Evolutionary conservation across 192 early-diverging fungal genomes (phyloP).

Genomic region (Glomus cerebriforme): DNA sequence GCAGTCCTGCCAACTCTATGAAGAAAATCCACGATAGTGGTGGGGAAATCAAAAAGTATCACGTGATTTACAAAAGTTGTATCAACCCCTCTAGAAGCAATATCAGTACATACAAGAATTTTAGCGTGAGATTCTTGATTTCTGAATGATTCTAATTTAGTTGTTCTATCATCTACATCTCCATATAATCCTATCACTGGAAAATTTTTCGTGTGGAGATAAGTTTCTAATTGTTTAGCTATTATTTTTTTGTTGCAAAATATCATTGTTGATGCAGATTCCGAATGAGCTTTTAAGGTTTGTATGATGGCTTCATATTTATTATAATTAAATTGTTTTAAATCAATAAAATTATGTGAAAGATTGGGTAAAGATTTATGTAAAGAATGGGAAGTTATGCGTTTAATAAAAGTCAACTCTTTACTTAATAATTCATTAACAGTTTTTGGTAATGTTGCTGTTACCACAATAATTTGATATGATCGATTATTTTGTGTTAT

Average conservation of each 20-base stretch:
- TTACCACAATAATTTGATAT: slow-evolving; percentile 64
- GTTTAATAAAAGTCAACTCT: slow-evolving; percentile 58
- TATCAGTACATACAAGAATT: slow-evolving; percentile 87
- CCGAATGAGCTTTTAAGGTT: slow-evolving; percentile 63
- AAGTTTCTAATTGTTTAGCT: slow-evolving; percentile 58
- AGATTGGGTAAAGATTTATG: slow-evolving; percentile 77
- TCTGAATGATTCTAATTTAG: slow-evolving; percentile 46
- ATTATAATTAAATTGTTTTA: slow-evolving; percentile 68
- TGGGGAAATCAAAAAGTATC: slow-evolving; percentile 88
- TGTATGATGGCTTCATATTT: slow-evolving; percentile 73
- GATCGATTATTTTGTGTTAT: slow-evolving; percentile 41
- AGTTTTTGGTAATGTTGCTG: slow-evolving; percentile 70
- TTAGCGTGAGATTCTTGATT: slow-evolving; percentile 40
- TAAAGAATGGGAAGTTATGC: slow-evolving; percentile 78
- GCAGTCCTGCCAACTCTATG: slow-evolving; percentile 93
- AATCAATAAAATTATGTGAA: slow-evolving; percentile 78
- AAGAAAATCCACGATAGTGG: slow-evolving; percentile 87
- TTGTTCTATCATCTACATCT: slow-evolving; percentile 41
- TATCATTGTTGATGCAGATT: slow-evolving; percentile 68
- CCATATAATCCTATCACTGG: slow-evolving; percentile 55
- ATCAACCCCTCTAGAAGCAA: slow-evolving; percentile 89
- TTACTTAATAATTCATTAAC: slow-evolving; percentile 61
- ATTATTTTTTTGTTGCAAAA: slow-evolving; percentile 82
- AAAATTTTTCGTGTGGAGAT: slow-evolving; percentile 55
- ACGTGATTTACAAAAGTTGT: slow-evolving; percentile 87